Base-by-base conservation (phyloP, 768 basidiomycete genomes). In the Agaricus bisporus region DNA sequence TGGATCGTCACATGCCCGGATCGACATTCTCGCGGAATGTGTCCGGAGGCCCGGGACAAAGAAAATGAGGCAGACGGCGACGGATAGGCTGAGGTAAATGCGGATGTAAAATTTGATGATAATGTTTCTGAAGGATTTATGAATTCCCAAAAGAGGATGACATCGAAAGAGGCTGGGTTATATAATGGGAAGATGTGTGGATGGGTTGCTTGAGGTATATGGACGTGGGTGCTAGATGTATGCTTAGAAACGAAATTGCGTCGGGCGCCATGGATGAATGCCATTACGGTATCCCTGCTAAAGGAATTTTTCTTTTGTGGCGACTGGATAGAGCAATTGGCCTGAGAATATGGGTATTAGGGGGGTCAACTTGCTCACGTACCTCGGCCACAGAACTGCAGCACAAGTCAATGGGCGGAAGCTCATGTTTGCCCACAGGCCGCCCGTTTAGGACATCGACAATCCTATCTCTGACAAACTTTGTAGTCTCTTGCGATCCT, bases 131-230 rank as follows among this genome's bases (percentile, higher is more conserved):
- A 41, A 39, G 52, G 39, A 6, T 75, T 70, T 0, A 84, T 76
- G 18, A 91, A 75, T 50, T 81, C 77, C 90, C 91, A 98, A 65
- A 82, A 85, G 41, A 95, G 59, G 53, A 89, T 58, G 42, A 94
- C 60, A 64, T 94, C 89, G 41, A 94, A 70, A 5, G 83, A 74
- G 18, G 76, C 65, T 0, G 92, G 89, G 58, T 87, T 78, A 68
- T 87, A 83, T 3, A 97, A 75, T 2, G 94, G 91, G 66, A 97
- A 98, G 44, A 93, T 78, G 29, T 66, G 64, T 0, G 77, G 72
- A 60, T 82, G 73, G 0, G 75, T 73, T 2, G 64, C 43, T 9
- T 67, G 45, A 0, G 88, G 77, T 32, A 95, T 82, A 49, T 86
- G 74, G 0, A 80, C 76, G 64, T 85, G 73, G 46, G 68, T 64